These are phyloP conservation scores for Penicillium sclerotiorum DNA, from an alignment of 2,329 filamentous ascomycete species.

Conservation along the genomic window DNA sequence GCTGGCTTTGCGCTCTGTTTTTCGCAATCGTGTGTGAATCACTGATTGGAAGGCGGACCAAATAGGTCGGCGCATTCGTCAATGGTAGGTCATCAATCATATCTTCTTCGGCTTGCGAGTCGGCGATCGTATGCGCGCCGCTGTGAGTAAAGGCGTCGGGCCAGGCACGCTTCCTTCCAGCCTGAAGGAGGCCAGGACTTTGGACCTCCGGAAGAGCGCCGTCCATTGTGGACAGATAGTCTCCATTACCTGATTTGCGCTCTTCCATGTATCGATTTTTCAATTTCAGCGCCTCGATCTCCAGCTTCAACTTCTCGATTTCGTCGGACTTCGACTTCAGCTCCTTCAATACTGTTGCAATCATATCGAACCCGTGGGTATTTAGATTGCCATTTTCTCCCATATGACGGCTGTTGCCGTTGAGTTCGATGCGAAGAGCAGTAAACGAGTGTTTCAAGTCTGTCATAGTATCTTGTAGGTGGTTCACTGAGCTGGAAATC, in stretches of 20 bases:
- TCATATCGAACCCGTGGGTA: constrained; percentile 38
- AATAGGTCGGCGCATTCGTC: constrained; percentile 21
- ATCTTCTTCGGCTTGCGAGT: constrained; percentile 39
- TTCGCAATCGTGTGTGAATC: constrained; percentile 9
- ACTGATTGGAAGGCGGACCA: constrained; percentile 30
- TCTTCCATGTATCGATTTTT: constrained; percentile 40
- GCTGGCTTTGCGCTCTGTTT: neutral
- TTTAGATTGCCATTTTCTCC: constrained; percentile 23
- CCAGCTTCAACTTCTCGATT: constrained; percentile 41
- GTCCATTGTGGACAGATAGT: constrained; percentile 10
- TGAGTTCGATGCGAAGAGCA: constrained; percentile 40
- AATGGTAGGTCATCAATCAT: constrained; percentile 31
- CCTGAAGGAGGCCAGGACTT: constrained; percentile 39
- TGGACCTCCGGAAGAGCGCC: constrained; percentile 31
- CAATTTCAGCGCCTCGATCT: constrained; percentile 41
- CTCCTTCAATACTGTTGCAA: constrained; percentile 41
- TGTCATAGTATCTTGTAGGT: constrained; percentile 43
- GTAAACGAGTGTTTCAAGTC: constrained; percentile 44
- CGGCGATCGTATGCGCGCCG: constrained; percentile 30
- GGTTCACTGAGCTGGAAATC: constrained; percentile 42
- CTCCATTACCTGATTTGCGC: constrained; percentile 19
- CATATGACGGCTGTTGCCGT: constrained; percentile 28
- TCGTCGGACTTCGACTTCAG: constrained; percentile 43
- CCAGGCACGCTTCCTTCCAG: constrained; percentile 36
- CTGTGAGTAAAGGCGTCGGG: constrained; percentile 30